Base-by-base conservation (phyloP, 1,284 basidiomycete genomes). In the Rhodotorula sp. region DNA sequence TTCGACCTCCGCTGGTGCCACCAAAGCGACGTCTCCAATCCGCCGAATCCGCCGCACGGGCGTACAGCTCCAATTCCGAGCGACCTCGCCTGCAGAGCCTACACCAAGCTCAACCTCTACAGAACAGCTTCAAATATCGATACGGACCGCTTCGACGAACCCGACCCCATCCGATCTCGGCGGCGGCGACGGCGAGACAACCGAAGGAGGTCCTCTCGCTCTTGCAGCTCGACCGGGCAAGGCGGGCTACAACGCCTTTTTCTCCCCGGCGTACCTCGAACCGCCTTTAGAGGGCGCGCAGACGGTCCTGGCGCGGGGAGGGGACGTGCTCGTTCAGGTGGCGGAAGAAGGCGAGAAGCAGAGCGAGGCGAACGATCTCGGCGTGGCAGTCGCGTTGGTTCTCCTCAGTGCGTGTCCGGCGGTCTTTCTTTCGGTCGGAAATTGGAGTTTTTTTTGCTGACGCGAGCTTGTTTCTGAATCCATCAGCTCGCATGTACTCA, bases 281-380 rank as follows among this genome's bases (percentile, higher is more conserved):
- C n/a, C n/a, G 0, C 39, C 51, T 3, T 47, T 73, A 46, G 61
- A 48, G 0, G 16, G 54, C 0, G 60, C 62, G 3, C 46, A 51
- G 15, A 23, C 46, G 20, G 23, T 12, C 31, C 58, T 74, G 5
- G 20, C 34, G 8, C 21, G 34, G 8, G 62, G 69, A 3, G 39
- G n/a, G 20, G 26, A n/a, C 20, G 66, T 67, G 7, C 16, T 26
- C 18, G 23, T 68, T 12, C 47, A 49, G 16, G 64, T 64, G 43
- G 34, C 46, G 51, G 54, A 56, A 60, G 52, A 56, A 43, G 39
- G 39, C 29, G 62, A 43, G 20, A 31, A 47, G 46, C 72, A 72
- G 46, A 60, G 67, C 58, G 75, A 76, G 39, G 65, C 75, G 31
- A 76, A 76, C 60, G 75, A 76, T 47, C 46, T 76, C 7, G 73